Conservation (phyloP, 2,329 filamentous ascomycete species). For the Dactylellina cionopaga region DNA sequence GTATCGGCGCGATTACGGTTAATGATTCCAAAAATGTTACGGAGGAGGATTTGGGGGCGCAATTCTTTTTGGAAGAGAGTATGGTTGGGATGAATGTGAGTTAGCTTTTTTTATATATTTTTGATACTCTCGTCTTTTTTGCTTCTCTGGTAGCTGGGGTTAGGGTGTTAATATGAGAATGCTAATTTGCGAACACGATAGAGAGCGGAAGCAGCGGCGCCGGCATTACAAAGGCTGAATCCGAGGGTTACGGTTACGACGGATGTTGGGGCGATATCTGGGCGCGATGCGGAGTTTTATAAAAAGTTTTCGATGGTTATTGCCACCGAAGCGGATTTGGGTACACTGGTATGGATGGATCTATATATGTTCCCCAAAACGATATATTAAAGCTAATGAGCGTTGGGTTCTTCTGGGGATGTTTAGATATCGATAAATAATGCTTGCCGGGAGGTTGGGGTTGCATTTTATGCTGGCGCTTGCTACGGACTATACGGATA, state of each 20-base stretch:
- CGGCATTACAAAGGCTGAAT: slow-evolving; percentile 85
- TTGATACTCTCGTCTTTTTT: neutral
- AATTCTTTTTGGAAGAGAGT: slow-evolving; percentile 81
- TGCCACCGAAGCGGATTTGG: slow-evolving; percentile 84
- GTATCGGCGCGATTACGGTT: slow-evolving; percentile 88
- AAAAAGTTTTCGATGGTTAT: slow-evolving; percentile 84
- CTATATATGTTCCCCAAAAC: too few species aligned
- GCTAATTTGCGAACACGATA: slow-evolving; percentile 57
- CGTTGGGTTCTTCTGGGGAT: slow-evolving; percentile 59
- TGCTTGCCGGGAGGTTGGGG: slow-evolving; percentile 78
- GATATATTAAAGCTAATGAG: neutral
- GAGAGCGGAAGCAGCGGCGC: slow-evolving; percentile 81
- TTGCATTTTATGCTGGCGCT: slow-evolving; percentile 87
- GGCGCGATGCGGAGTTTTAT: slow-evolving; percentile 79
- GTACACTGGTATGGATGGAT: slow-evolving; percentile 66
- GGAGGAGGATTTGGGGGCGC: slow-evolving; percentile 80
- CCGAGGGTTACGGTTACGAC: slow-evolving; percentile 81
- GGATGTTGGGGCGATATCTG: slow-evolving; percentile 73
- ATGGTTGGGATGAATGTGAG: slow-evolving; percentile 78
- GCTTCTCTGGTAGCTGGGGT: neutral
- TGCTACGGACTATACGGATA: slow-evolving; percentile 93
- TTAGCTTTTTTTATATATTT: slow-evolving; percentile 8
- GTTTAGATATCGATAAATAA: slow-evolving; percentile 75
- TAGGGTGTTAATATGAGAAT: neutral
- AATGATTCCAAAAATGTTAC: slow-evolving; percentile 80